A percentile compares a stretch with the other conserved stretches of the same genome.
These are phyloP conservation scores for Geotrichum aggregatum DNA, from an alignment of 1,139 yeast species.

Conservation along the genomic window DNA sequence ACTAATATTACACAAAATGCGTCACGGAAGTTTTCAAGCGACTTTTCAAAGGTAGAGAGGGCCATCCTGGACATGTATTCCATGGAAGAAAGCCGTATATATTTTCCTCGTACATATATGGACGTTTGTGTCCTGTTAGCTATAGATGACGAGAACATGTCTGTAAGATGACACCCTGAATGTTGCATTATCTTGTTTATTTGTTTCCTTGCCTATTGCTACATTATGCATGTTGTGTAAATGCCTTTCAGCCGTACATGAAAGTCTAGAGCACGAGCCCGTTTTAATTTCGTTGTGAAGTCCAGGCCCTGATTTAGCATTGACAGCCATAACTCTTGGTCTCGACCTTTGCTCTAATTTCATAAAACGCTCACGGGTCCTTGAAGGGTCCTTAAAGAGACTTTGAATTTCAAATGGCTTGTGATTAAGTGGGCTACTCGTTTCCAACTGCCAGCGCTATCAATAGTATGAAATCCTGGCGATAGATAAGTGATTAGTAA, in stretches of 20 bases:
- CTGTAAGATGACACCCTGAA: constrained; percentile 9
- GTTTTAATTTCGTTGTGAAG: background rate
- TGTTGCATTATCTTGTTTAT: background rate
- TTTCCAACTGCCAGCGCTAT: too few relatives aligned
- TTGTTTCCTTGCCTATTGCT: too few relatives aligned
- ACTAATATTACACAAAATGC: constrained; percentile 36
- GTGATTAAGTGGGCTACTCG: too few relatives aligned
- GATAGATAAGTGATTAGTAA: too few relatives aligned
- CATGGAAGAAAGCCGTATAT: constrained; percentile 25
- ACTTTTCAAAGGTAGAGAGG: constrained; percentile 32
- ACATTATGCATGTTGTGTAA: background rate
- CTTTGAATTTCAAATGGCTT: too few relatives aligned
- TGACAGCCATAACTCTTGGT: background rate
- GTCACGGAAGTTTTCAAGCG: constrained; percentile 33
- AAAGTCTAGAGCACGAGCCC: background rate
- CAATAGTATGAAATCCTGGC: too few relatives aligned
- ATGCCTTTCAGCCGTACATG: background rate
- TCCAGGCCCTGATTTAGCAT: background rate
- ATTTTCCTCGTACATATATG: constrained; percentile 19
- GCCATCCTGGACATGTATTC: constrained; percentile 25
- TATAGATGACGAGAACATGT: constrained; percentile 18
- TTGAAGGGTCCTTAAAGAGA: too few relatives aligned
- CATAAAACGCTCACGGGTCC: background rate
- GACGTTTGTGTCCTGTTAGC: constrained; percentile 22
- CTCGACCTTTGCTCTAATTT: background rate